Evolutionary conservation across 2,329 filamentous ascomycete species (phyloP), one percentile per base, ranked within the genome.

Genomic region (Colletotrichum brevisporum): DNA sequence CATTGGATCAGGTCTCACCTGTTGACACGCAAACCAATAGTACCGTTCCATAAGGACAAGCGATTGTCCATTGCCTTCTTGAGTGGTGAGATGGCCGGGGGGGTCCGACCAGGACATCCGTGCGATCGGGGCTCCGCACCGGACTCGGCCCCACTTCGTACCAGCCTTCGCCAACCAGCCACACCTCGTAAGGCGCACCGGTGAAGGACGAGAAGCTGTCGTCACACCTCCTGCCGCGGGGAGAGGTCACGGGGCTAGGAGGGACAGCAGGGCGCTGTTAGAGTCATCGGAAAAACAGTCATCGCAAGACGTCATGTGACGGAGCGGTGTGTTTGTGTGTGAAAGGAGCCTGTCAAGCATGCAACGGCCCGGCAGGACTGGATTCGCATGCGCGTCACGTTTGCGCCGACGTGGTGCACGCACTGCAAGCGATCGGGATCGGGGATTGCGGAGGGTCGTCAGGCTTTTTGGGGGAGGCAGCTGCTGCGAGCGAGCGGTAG

Each of bases 151-250:
- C 59, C 59, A 53, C 59, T n/a, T 6, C 6, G 12, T 36, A 47
- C 59, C 59, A 62, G 50, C 59, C 59, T 54, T 50, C 50, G 16
- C 24, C 45, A 26, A 24, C 59, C 50, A 62, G 59, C 50, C 59
- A 62, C 50, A 62, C 50, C 59, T 31, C 50, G 39, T 62, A 39
- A 50, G 6, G 16, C 4, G 21, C 48, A 54, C 31, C 24, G 59
- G 48, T 21, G 31, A 36, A 36, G 8, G 31, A 36, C 8, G 31
- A 36, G 31, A 36, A 36, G 31, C 31, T 21, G 26, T 58, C 43
- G 43, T 59, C 41, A 59, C 18, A 59, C 45, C 43, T 10, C 8
- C 31, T 36, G 8, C 10, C 31, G 31, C 2, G 21, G 36, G 31
- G 27, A 18, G 39, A 51, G 52, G 10, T 43, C 18, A 41, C 36